These are phyloP conservation scores for Amanita polypyramis DNA, from an alignment of 768 basidiomycete genomes.

Conservation along the genomic window DNA sequence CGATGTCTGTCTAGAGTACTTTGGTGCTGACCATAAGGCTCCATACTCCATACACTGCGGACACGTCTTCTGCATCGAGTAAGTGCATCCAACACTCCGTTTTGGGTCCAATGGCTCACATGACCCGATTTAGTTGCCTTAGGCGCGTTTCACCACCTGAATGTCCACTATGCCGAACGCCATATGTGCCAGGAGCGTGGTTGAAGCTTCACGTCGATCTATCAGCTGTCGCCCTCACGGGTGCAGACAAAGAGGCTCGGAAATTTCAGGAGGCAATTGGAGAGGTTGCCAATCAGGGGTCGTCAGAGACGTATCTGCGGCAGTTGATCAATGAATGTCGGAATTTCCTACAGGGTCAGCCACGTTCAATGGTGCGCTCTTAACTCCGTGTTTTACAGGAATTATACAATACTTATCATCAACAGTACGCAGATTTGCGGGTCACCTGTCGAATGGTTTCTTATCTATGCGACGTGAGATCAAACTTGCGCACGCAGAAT, in stretches of 20 bases:
- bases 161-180: constrained; percentile 57
- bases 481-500: constrained; percentile 24
- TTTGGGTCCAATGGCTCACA: not conserved
- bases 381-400: not conserved
- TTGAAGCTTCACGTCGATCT: constrained; percentile 54
- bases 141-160: constrained; percentile 32
- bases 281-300: constrained; percentile 44
- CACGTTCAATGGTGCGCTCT: constrained; percentile 33
- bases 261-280: constrained; percentile 45
- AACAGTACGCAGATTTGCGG: constrained; percentile 41
- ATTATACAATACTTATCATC: not conserved
- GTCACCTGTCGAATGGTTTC: constrained; percentile 37
- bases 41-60: constrained; percentile 64
- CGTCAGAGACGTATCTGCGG: constrained; percentile 37
- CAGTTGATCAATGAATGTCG: constrained; percentile 40
- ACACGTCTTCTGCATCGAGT: constrained; percentile 55
- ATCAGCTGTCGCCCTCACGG: constrained; percentile 16
- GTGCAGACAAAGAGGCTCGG: constrained; percentile 34
- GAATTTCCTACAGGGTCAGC: constrained; percentile 34
- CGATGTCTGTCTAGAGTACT: constrained; percentile 68
- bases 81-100: constrained; percentile 12
- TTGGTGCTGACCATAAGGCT: constrained; percentile 37
- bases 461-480: constrained; percentile 39
- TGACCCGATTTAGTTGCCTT: constrained; percentile 37
- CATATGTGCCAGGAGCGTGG: constrained; percentile 34